Percentiles rank a stretch among this genome's conserved stretches.
phyloP scores from a whole-genome alignment of 2,329 filamentous ascomycete species.

The Diatrype stigma region DNA sequence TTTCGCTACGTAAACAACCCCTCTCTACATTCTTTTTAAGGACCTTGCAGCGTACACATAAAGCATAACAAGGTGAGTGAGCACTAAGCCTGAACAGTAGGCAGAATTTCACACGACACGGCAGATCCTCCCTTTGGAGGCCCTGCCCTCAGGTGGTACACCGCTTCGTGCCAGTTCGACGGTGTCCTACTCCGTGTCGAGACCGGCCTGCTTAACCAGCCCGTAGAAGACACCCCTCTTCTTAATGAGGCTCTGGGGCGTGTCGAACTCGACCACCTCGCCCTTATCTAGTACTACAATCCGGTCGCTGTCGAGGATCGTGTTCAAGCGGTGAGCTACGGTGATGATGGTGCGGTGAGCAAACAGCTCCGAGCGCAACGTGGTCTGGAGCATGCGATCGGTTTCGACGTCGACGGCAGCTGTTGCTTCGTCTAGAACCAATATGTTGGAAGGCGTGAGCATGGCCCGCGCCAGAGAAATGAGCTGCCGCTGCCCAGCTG shows the following conservation, averaged over 20 bases:
- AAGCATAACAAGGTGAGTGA: too few relatives aligned
- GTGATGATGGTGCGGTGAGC: constrained; percentile 94
- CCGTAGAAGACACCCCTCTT: constrained; percentile 79
- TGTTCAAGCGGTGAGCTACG: constrained; percentile 97
- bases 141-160: not conserved
- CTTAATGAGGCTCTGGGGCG: constrained; percentile 71
- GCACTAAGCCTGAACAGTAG: too few relatives aligned
- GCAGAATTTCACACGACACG: not conserved
- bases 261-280: constrained; percentile 88
- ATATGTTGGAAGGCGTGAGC: constrained; percentile 91
- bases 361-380: constrained; percentile 65
- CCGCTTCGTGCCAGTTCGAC: not conserved
- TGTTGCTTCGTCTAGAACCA: constrained; percentile 95
- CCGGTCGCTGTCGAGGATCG: constrained; percentile 82
- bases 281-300: constrained; percentile 93
- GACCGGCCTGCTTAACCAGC: constrained; percentile 83
- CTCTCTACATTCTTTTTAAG: too few relatives aligned
- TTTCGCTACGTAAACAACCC: too few relatives aligned
- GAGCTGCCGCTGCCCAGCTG: constrained; percentile 90
- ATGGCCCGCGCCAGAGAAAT: constrained; percentile 90
- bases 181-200: constrained; percentile 45
- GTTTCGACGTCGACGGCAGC: constrained; percentile 68
- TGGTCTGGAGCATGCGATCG: constrained; percentile 62
- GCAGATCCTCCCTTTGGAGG: not conserved
- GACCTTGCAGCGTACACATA: too few relatives aligned